phyloP scores from a whole-genome alignment of 2,329 filamentous ascomycete species.

The Cyphellophora attinorum region DNA sequence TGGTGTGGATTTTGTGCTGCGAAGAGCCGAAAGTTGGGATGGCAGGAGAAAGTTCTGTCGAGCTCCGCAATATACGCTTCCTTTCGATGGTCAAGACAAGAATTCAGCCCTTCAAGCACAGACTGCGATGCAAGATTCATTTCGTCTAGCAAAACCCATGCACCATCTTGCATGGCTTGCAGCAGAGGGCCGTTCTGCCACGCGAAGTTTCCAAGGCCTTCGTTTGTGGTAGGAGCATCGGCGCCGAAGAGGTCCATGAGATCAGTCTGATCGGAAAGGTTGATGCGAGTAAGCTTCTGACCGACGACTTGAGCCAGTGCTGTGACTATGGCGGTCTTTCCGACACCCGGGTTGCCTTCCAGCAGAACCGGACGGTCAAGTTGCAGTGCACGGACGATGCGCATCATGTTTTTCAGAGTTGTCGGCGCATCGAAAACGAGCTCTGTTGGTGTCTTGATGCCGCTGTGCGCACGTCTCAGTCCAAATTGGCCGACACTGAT shows the following conservation, averaged over 20 bases:
- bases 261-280: conserved; percentile 95
- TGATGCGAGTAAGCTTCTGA: conserved; percentile 80
- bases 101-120: conserved; percentile 90
- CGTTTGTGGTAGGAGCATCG: conserved; percentile 91
- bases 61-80: conserved; percentile 93
- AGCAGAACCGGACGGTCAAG: conserved; percentile 84
- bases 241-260: conserved; percentile 96
- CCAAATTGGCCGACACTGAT: conserved; percentile 63
- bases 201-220: conserved; percentile 77
- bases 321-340: conserved; percentile 87
- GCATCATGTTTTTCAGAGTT: conserved; percentile 80
- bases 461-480: conserved; percentile 33
- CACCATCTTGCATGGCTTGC: conserved; percentile 89
- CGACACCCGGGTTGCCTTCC: conserved; percentile 95
- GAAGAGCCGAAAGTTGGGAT: conserved; percentile 86
- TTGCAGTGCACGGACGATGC: conserved; percentile 80
- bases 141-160: conserved; percentile 95
- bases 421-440: conserved; percentile 86
- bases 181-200: conserved; percentile 96
- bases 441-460: conserved; percentile 43
- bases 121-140: conserved; percentile 98
- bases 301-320: conserved; percentile 74
- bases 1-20: conserved; percentile 97
- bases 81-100: conserved; percentile 90
- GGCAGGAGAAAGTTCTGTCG: conserved; percentile 84